Base-by-base conservation (phyloP, 768 basidiomycete species). In the Pisolithus orientalis region DNA sequence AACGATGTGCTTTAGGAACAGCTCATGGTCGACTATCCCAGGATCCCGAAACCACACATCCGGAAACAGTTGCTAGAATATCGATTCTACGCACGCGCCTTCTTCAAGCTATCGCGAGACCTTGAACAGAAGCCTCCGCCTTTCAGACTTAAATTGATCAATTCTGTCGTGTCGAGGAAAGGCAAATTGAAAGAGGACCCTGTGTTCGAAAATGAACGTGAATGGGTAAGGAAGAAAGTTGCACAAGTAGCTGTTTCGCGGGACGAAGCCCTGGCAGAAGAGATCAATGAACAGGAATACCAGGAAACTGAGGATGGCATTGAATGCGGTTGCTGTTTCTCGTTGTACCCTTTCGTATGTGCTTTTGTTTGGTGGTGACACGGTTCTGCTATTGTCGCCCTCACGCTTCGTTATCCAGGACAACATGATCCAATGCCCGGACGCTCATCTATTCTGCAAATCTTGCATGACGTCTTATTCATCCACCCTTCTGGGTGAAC, bases 261-360 rank as follows among this genome's bases (percentile, higher is more conserved):
- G 10, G 42, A 21, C 9, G 21, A 62, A 27, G 64, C 59, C 9
- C 56, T 61, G 1, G 69, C 68, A 25, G 67, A 71, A 42, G 63
- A 69, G 34, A 56, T 67, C 38, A 65, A 68, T 45, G 65, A 73
- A 51, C 65, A 76, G 16, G 76, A 74, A 39, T 69, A 72, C 25
- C 34, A 34, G 13, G 71, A 75, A 31, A 72, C 66, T 9, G 76
- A 75, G 6, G 78, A 73, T 46, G 87, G 85, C 2, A 82, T 94
- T 32, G 90, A 94, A 61, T 94, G 93, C 60, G 87, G 86, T 13
- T 94, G 92, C 60, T 96, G 93, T 68, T 95, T 93, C 62, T 70
- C 79, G 5, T 74, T 70, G 10, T 89, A 84, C 55, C 65, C 83
- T 4, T 85, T 88, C 67, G 90, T 90, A 65, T 51, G 89, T 72